These are phyloP conservation scores for Yarrowia galli DNA, from an alignment of 1,139 yeast species.

Conservation along the genomic window DNA sequence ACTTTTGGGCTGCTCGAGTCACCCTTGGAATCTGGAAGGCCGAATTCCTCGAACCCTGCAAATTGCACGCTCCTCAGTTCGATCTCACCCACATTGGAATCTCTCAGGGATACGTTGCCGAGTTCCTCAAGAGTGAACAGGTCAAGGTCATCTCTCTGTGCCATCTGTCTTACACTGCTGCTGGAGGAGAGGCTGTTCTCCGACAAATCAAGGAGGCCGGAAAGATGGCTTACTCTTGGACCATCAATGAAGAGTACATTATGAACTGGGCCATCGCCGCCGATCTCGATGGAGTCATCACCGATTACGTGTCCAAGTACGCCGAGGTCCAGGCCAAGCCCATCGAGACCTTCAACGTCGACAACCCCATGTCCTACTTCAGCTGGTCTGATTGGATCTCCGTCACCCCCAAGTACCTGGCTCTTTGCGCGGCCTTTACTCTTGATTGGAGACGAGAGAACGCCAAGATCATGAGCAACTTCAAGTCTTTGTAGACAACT, in stretches of 20 bases:
- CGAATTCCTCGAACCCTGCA: conserved; percentile 65
- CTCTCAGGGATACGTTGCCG: conserved; percentile 52
- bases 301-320: conserved; percentile 62
- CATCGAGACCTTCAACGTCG: conserved; percentile 42
- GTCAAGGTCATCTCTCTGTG: conserved; percentile 57
- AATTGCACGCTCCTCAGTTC: conserved; percentile 54
- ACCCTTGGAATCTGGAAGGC: conserved; percentile 86
- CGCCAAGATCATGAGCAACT: conserved; percentile 20
- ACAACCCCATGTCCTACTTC: conserved; percentile 40
- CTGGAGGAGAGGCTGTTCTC: conserved; percentile 53
- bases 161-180: conserved; percentile 54
- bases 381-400: conserved; percentile 38
- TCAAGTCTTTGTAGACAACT: conserved; percentile 20
- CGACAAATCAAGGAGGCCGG: conserved; percentile 54
- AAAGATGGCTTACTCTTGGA: conserved; percentile 77
- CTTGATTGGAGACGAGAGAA: conserved; percentile 29
- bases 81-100: conserved; percentile 63
- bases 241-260: conserved; percentile 62
- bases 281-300: conserved; percentile 67
- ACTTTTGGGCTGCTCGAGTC: conserved; percentile 71
- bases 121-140: conserved; percentile 51
- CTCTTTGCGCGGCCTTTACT: conserved; percentile 7
- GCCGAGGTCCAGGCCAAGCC: conserved; percentile 42
- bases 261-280: conserved; percentile 56
- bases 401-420: conserved; percentile 26